phyloP scores from a whole-genome alignment of 805 yeast genomes.

The Sporopachydermia lactativora region DNA sequence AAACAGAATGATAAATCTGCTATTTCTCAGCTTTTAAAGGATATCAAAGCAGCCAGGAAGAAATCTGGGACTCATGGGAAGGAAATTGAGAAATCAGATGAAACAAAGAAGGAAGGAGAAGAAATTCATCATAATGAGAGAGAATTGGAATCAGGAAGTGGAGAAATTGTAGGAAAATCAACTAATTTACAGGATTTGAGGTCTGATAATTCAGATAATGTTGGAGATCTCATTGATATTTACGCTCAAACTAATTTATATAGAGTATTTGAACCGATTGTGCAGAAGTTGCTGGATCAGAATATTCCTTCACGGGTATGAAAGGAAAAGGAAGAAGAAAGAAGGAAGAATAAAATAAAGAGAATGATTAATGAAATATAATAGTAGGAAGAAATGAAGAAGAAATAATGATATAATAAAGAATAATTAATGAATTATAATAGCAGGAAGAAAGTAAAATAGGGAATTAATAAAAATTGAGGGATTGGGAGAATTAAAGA shows the following conservation, averaged over 20 bases:
- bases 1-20: constrained; percentile 28
- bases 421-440: not conserved
- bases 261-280: constrained; percentile 33
- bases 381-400: not conserved
- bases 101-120: constrained; percentile 19
- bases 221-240: constrained; percentile 10
- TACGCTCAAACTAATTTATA: constrained; percentile 22
- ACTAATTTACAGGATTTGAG: not conserved
- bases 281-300: constrained; percentile 21
- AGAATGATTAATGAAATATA: not conserved
- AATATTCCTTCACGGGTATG: constrained; percentile 15
- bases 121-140: constrained; percentile 18
- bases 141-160: not conserved
- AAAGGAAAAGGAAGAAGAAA: constrained; percentile 3
- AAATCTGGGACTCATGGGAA: constrained; percentile 1
- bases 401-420: not conserved
- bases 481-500: no score
- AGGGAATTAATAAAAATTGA: no score
- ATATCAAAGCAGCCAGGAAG: not conserved
- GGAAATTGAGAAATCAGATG: constrained; percentile 2
- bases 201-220: not conserved
- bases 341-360: not conserved
- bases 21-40: constrained; percentile 5
- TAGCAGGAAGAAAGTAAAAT: not conserved
- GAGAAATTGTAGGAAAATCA: not conserved